Evolutionary conservation across 2,329 filamentous ascomycete genomes (phyloP), one percentile per base, ranked within the genome.

Genomic region (Pseudogymnoascus sp.): DNA sequence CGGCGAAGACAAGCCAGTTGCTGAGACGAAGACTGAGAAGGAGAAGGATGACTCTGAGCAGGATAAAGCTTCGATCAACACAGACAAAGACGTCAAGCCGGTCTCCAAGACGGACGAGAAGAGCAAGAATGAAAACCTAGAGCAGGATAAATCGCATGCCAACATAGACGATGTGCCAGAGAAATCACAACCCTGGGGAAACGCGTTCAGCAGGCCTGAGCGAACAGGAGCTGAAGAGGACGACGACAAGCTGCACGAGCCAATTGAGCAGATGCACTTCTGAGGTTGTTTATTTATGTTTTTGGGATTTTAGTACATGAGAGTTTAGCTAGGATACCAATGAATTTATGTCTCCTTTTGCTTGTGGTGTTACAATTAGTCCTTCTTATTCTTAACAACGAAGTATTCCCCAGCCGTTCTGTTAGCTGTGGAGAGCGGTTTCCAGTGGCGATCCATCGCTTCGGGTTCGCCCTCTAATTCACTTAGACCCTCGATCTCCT

Each of bases 331-430:
- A 57, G 51, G 51, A 57, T 57, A 57, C 51, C 51, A 57, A 57
- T 57, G 51, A 34, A 57, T 57, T 57, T 57, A 57, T 57, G 51
- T 34, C 29, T 57, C 51, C 51, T 11, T 57, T 57, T 57, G 51
- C 51, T 57, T 57, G 51, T 57, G 16, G 6, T 57, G 51, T 57
- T 57, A 57, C 51, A 34, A 34, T 57, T 57, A 57, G 26, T 60
- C 37, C 61, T 73, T 71, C 39, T 69, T 69, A 67, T 70, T 73
- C 45, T 72, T 71, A 54, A 76, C 74, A 61, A 75, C 70, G 65
- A 75, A 75, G 66, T 71, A 75, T 12, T 65, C 72, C 10, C 73
- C 74, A 16, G 72, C 68, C 40, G 66, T 74, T 51, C 71, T 71
- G 6, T 66, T 66, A 2, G 74, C 73, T 21, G 71, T 68, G 7